Conservation (phyloP, 129 eudicot species). For the Flaveria sonorensis region DNA sequence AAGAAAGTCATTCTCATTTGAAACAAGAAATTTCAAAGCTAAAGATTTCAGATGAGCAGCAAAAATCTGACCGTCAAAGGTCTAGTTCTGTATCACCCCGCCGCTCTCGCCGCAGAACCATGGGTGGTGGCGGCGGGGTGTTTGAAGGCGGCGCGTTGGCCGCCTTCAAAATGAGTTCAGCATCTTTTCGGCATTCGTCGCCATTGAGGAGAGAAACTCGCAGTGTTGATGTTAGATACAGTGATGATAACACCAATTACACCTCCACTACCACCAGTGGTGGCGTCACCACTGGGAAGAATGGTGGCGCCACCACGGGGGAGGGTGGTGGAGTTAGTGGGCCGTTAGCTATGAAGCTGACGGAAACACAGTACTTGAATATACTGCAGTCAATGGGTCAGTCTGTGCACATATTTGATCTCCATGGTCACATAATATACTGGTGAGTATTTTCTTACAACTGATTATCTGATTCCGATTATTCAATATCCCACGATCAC, state of each 20-base stretch:
- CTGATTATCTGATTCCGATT: neutral
- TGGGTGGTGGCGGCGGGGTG: constrained; percentile 36
- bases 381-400: constrained; percentile 98
- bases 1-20: constrained; percentile 53
- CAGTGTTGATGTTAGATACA: constrained; percentile 32
- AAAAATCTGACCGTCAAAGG: constrained; percentile 26
- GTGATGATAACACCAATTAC: constrained; percentile 11
- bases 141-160: constrained; percentile 47
- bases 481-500: neutral
- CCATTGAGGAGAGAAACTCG: constrained; percentile 86
- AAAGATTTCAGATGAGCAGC: constrained; percentile 33
- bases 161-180: constrained; percentile 53
- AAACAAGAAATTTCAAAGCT: constrained; percentile 68
- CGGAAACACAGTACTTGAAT: constrained; percentile 83
- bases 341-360: constrained; percentile 60
- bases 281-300: neutral
- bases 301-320: constrained; percentile 19
- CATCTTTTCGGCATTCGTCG: constrained; percentile 73
- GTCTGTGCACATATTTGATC: constrained; percentile 79
- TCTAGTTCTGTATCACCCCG: constrained; percentile 54
- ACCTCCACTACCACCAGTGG: constrained; percentile 21
- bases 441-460: constrained; percentile 55
- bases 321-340: constrained; percentile 35
- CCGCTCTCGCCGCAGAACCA: constrained; percentile 39
- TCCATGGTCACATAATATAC: constrained; percentile 56